Base-by-base conservation (phyloP, 2,329 filamentous ascomycete genomes). In the Plenodomus lindquistii region DNA sequence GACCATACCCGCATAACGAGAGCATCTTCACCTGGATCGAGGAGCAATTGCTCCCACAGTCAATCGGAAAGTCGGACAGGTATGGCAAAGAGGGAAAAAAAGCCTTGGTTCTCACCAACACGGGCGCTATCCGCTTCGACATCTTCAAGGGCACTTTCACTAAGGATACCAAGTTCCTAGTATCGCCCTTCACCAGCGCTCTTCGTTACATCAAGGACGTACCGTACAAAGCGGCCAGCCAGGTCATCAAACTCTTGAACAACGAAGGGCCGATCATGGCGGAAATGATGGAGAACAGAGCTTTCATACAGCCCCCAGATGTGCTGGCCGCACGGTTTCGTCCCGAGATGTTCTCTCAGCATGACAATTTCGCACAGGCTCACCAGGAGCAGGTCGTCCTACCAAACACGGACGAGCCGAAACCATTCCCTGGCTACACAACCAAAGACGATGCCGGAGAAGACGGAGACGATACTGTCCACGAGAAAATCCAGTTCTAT, bases 131-230 rank as follows among this genome's bases (percentile, higher is more conserved):
- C 57, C 88, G 94, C 37, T 99, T 97, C 71, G 94, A 99, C 70
- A 89, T 99, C 52, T 96, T 97, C 79, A 85, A 93, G 70, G 94
- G 94, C 0, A 79, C 86, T 0, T 97, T 97, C 66, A 97, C 94
- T 0, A 84, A 85, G 34, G 94, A 99, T 69, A 87, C 86, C 3
- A 90, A 88, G 0, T 97, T 85, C 67, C 86, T 93, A 34, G 81
- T 97, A 21, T 95, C 89, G 8, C 94, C 94, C 0, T 99, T 99
- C 69, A 85, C 84, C 2, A 96, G 87, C 71, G 83, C 82, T 1
- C 88, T 97, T 70, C 79, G 81, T 20, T 91, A 85, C 59, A 79
- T 97, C 42, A 85, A 87, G 44, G 85, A 95, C 60, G 88, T 99
- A 4, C 89, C 92, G 0, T 95, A 91, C 67, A 75, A 78, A 13